phyloP scores from a whole-genome alignment of 257 asterid species.

The Catharanthus roseus region DNA sequence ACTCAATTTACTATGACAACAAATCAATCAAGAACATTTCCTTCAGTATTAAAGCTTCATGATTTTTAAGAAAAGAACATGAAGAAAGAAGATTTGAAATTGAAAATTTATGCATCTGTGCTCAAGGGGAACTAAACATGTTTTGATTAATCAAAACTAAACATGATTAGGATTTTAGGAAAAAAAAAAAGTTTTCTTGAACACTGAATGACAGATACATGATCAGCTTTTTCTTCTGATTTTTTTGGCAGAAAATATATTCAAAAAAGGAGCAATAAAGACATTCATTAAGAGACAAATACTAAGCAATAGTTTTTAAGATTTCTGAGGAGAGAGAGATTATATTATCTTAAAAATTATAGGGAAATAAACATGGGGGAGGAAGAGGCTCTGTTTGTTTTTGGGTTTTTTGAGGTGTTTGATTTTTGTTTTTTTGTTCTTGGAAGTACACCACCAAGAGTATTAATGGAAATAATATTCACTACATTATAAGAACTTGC shows the following conservation, averaged over 20 bases:
- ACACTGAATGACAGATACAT: not conserved
- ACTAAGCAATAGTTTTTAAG: slow-evolving; percentile 12
- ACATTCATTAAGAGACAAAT: slow-evolving; percentile 25
- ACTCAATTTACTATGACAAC: no score
- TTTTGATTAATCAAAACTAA: no score
- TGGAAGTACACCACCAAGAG: slow-evolving; percentile 17
- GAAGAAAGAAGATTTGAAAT: no score
- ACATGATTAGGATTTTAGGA: no score
- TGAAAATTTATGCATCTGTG: no score
- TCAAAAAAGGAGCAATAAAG: slow-evolving; percentile 12
- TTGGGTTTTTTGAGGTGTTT: slow-evolving; percentile 26
- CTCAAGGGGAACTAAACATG: no score
- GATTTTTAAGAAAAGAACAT: no score
- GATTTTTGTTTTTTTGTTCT: slow-evolving; percentile 26
- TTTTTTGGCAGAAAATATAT: no score
- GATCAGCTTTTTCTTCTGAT: not conserved
- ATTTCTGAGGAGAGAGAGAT: slow-evolving; percentile 14
- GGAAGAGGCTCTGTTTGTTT: slow-evolving; percentile 17
- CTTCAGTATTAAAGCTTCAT: not conserved
- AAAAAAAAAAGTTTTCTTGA: no score
- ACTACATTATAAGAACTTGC: slow-evolving; percentile 2
- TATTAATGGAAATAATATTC: slow-evolving; percentile 13
- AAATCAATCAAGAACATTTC: not conserved
- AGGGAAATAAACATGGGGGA: not conserved
- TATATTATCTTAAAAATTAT: not conserved